A percentile compares a stretch with the other conserved stretches of the same genome.
These are phyloP conservation scores for Torulaspora maleeae DNA, from an alignment of 805 yeast genomes.

Conservation along the genomic window DNA sequence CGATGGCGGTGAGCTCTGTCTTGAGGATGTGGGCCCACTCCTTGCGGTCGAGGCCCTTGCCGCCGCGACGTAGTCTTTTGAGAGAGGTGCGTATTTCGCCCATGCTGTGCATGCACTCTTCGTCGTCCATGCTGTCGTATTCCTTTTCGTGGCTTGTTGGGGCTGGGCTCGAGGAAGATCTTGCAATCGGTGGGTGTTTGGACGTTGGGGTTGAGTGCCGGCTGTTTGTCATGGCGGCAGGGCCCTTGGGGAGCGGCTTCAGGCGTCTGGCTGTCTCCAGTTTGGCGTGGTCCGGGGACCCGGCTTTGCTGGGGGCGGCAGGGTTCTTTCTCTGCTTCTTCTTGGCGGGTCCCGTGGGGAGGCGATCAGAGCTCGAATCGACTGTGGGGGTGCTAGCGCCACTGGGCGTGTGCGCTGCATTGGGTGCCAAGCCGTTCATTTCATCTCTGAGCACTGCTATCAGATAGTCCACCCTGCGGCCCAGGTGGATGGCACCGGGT, in stretches of 20 bases:
- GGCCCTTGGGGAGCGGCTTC: constrained; percentile 30
- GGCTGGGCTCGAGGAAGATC: constrained; percentile 8
- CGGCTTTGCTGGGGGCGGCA: constrained; percentile 23
- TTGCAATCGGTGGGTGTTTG: constrained; percentile 4
- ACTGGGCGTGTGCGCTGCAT: constrained; percentile 13
- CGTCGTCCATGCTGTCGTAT: constrained; percentile 76
- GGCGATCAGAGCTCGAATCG: constrained; percentile 12
- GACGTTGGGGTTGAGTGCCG: constrained; percentile 6
- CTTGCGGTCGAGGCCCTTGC: constrained; percentile 64
- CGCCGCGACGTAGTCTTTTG: constrained; percentile 63
- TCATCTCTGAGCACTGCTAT: constrained; percentile 64
- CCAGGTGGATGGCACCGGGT: constrained; percentile 89
- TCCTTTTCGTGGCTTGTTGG: constrained; percentile 39
- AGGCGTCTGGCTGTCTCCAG: constrained; percentile 20
- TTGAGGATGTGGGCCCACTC: constrained; percentile 74
- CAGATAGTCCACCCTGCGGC: constrained; percentile 86
- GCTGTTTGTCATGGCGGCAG: constrained; percentile 21
- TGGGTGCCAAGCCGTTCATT: constrained; percentile 30
- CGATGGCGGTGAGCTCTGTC: constrained; percentile 64
- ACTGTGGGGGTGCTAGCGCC: constrained; percentile 13
- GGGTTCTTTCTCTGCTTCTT: constrained; percentile 29
- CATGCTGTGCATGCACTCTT: constrained; percentile 54
- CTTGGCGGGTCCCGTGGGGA: constrained; percentile 28
- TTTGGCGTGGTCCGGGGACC: constrained; percentile 15
- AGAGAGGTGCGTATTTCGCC: constrained; percentile 66